Base-by-base conservation (phyloP, 2,329 filamentous ascomycete species). In the Diplodia mutila region DNA sequence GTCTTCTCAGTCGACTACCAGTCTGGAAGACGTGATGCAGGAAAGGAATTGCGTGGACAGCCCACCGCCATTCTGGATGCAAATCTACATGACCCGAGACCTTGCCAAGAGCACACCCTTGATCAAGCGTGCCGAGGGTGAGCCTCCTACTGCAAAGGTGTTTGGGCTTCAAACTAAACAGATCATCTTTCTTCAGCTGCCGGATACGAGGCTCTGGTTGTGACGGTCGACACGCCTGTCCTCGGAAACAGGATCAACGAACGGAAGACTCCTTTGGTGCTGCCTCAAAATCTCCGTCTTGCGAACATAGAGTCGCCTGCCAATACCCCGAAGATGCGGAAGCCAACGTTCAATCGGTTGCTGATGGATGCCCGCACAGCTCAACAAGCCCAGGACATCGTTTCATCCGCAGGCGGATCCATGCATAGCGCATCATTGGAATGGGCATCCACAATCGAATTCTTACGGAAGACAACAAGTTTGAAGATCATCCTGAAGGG, bases 401-500 rank as follows among this genome's bases (percentile, higher is more conserved):
- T 68, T 8, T 46, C 69, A 8, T 51, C 70, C 6, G 69, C 66
- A 11, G 34, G 51, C 16, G 69, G 67, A 14, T 57, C 66, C 8
- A 55, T 69, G 68, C 67, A 70, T 21, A 69, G 65, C 34, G 57
- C 67, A 9, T 32, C 53, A 14, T 61, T 75, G 3, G 69, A 68
- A 3, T 75, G 74, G 74, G 63, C 59, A 37, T 37, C 29, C 8
- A 57, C 32, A 8, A 21, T 57, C 2, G 4, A 32, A 2, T 57
- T 57, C 5, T 18, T 57, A 1, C 53, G 53, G 1, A 29, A 25
- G 12, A 37, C 32, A 7, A 57, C 53, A 3, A 71, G 64, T 7
- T 34, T 73, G 11, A 78, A 78, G 42, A 74, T 81, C 27, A 75
- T 78, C 8, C 73, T 81, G 7, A 82, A 82, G 67, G 80, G 80